These are phyloP conservation scores for Daucus carota DNA, from an alignment of 129 eudicot genomes.

Conservation along the genomic window DNA sequence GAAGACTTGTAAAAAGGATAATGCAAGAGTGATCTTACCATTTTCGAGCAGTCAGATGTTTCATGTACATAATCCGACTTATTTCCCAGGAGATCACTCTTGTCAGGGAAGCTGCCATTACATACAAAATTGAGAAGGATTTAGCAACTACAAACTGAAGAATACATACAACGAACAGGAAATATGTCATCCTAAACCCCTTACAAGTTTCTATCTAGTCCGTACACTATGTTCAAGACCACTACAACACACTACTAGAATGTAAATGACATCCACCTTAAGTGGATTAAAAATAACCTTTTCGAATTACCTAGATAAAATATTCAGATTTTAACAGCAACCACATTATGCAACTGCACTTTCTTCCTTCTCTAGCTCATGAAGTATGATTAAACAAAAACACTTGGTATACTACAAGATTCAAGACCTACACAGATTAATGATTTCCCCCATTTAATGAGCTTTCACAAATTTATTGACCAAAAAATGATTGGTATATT, in stretches of 20 bases:
- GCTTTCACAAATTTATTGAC: background rate
- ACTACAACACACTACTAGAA: background rate
- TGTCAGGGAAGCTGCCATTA: slow-evolving; percentile 70
- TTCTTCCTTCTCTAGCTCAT: background rate
- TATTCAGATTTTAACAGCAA: background rate
- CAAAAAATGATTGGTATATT: background rate
- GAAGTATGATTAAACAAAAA: background rate
- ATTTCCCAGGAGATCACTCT: slow-evolving; percentile 38
- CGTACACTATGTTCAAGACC: background rate
- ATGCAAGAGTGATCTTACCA: slow-evolving; percentile 36
- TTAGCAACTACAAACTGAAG: background rate
- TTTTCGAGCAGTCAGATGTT: slow-evolving; percentile 30
- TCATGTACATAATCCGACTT: slow-evolving; percentile 23
- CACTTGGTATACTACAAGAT: background rate
- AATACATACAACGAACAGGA: background rate
- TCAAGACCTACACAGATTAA: background rate
- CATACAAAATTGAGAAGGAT: slow-evolving; percentile 12
- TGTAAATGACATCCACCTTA: background rate
- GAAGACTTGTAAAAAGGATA: background rate
- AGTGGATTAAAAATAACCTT: background rate
- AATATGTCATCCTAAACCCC: background rate
- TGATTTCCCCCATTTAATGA: background rate
- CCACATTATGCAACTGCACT: background rate
- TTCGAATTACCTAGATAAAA: background rate
- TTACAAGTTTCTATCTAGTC: background rate